A percentile compares a stretch with the other conserved stretches of the same genome.
Evolutionary conservation across 495 filamentous ascomycete genomes (phyloP).

Genomic region (Thermochaetoides thermophila): DNA sequence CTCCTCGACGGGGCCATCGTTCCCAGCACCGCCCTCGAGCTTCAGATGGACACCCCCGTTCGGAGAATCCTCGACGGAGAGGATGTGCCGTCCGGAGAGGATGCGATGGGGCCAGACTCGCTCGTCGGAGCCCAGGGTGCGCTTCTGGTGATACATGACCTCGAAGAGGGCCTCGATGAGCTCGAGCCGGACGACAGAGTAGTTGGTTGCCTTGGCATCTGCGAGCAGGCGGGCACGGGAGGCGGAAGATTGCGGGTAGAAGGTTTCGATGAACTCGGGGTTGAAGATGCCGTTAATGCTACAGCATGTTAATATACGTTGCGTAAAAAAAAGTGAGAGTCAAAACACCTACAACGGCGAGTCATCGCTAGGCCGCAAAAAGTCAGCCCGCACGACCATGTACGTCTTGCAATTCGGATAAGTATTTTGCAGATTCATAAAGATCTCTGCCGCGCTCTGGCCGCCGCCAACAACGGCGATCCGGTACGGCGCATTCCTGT

Average conservation of each 20-base stretch:
- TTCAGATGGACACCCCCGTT: slow-evolving; percentile 27
- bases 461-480: slow-evolving; percentile 79
- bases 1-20: slow-evolving; percentile 28
- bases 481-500: slow-evolving; percentile 43
- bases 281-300: slow-evolving; percentile 97
- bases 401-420: slow-evolving; percentile 69
- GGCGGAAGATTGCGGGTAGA: slow-evolving; percentile 48
- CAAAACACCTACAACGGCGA: slow-evolving; percentile 68
- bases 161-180: slow-evolving; percentile 79
- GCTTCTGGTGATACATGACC: slow-evolving; percentile 67
- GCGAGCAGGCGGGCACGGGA: slow-evolving; percentile 47
- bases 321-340: no score
- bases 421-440: slow-evolving; percentile 67
- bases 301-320: no score
- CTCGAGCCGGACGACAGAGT: slow-evolving; percentile 77
- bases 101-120: slow-evolving; percentile 70
- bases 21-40: slow-evolving; percentile 20
- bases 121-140: slow-evolving; percentile 50
- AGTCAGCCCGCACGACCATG: slow-evolving; percentile 63
- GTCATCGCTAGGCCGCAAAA: slow-evolving; percentile 82
- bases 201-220: slow-evolving; percentile 70
- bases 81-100: slow-evolving; percentile 47
- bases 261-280: slow-evolving; percentile 58
- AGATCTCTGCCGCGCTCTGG: slow-evolving; percentile 92
- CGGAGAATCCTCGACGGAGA: slow-evolving; percentile 34